phyloP scores from a whole-genome alignment of 768 basidiomycete genomes.

The Phylloporus arenicola region DNA sequence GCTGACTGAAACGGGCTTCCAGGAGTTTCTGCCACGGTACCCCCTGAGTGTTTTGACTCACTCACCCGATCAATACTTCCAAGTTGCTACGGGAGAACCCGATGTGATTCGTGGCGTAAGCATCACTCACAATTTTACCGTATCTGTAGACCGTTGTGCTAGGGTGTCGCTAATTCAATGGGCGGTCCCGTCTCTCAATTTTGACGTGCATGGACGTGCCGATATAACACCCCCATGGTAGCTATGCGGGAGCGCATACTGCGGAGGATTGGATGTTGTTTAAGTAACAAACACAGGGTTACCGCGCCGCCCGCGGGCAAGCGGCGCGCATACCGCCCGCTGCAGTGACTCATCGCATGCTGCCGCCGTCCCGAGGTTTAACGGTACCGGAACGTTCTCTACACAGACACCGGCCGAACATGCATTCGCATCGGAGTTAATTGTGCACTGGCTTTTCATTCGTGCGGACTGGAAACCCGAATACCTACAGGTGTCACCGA shows the following conservation, averaged over 20 bases:
- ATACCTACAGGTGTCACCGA: neutral
- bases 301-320: neutral
- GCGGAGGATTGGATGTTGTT: constrained; percentile 72
- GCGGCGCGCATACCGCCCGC: neutral
- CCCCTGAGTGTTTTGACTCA: constrained; percentile 41
- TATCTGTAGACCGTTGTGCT: neutral
- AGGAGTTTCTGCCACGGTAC: constrained; percentile 38
- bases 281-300: constrained; percentile 44
- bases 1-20: constrained; percentile 36
- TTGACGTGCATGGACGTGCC: constrained; percentile 45
- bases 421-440: constrained; percentile 53
- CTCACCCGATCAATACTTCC: constrained; percentile 37
- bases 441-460: constrained; percentile 28
- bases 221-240: constrained; percentile 48
- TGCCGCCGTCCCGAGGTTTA: constrained; percentile 29
- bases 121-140: constrained; percentile 1
- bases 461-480: neutral
- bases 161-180: constrained; percentile 39
- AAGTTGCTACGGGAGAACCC: constrained; percentile 46
- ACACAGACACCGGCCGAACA: constrained; percentile 40
- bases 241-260: constrained; percentile 40
- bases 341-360: constrained; percentile 14
- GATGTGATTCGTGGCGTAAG: constrained; percentile 51
- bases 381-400: constrained; percentile 50
- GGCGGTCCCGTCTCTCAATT: constrained; percentile 34